Conservation (phyloP, 2,329 filamentous ascomycete genomes). For the Pyrenochaeta sp. region DNA sequence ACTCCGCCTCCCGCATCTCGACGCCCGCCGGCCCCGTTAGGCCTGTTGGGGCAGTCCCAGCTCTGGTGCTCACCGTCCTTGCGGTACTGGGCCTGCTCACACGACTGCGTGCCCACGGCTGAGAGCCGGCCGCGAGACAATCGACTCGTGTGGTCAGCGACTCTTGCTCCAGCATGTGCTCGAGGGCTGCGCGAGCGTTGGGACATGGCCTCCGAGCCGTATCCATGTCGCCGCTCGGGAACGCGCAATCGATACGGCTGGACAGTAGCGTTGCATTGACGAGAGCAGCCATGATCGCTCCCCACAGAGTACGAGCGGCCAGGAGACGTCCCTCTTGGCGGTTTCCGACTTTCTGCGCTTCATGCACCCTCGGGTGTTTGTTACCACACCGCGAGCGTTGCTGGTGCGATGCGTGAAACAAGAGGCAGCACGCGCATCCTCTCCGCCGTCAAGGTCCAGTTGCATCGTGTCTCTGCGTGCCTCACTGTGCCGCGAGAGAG, state of each 20-base stretch:
- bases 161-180: no score
- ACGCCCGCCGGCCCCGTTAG: background rate
- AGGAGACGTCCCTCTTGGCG: no score
- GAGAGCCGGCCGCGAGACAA: no score
- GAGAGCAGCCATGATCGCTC: constrained; percentile 24
- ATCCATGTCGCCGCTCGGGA: constrained; percentile 6
- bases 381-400: background rate
- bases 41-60: no score
- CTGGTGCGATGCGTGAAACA: constrained; percentile 3
- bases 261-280: constrained; percentile 18
- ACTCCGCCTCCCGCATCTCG: background rate
- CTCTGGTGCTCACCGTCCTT: background rate
- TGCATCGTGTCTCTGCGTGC: constrained; percentile 1
- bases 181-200: background rate
- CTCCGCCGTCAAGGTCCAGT: background rate
- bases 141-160: constrained; percentile 1
- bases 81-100: no score
- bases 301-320: no score
- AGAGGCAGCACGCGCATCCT: background rate
- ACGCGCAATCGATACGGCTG: constrained; percentile 33
- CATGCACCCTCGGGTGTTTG: constrained; percentile 5
- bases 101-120: no score
- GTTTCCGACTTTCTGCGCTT: no score
- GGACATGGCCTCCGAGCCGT: background rate
- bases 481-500: background rate